Conservation (phyloP, 768 basidiomycete species). For the Trametes punicea region DNA sequence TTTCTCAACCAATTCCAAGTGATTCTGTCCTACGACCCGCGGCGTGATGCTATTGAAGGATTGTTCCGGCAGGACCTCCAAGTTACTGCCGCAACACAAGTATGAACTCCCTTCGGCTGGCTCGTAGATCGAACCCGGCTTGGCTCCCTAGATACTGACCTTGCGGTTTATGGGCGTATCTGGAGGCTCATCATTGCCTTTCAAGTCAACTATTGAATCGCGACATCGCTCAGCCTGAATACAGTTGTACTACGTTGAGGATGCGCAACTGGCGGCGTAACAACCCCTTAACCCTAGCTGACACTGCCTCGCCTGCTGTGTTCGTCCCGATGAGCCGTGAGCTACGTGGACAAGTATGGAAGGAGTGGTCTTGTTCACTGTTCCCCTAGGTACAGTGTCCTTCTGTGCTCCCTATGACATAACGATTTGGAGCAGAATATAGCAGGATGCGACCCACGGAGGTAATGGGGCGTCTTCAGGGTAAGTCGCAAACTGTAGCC, state of each 20-base stretch:
- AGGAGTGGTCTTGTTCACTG: background rate
- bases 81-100: no score
- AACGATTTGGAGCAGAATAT: background rate
- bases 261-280: background rate
- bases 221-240: background rate
- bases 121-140: background rate
- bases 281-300: slow-evolving; percentile 11
- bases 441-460: background rate
- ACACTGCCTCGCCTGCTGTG: background rate
- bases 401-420: slow-evolving; percentile 4
- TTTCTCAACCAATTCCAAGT: background rate
- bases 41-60: background rate
- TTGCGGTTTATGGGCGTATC: slow-evolving; percentile 6
- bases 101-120: background rate
- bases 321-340: slow-evolving; percentile 5
- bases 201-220: background rate
- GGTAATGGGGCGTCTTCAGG: background rate
- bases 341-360: background rate
- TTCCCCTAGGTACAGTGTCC: background rate
- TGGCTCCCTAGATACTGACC: background rate
- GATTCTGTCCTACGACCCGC: background rate
- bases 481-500: slow-evolving; percentile 5
- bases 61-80: background rate
- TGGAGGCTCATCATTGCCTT: slow-evolving; percentile 4
- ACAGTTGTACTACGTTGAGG: background rate